Conservation (phyloP, 2,329 filamentous ascomycete genomes). For the Epichloe uncinata region DNA sequence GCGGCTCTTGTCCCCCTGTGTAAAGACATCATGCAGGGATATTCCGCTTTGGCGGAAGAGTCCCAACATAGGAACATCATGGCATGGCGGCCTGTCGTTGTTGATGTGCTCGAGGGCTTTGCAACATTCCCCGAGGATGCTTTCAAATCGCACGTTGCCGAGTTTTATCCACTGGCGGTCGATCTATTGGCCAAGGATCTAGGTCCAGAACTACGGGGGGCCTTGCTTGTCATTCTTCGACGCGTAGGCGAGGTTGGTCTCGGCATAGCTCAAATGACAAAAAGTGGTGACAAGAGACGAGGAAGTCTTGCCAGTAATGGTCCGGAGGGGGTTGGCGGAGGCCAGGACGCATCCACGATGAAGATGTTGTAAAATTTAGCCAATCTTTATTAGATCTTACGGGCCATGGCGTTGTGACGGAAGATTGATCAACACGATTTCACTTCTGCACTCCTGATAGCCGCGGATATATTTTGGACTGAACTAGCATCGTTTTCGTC, state of each 20-base stretch:
- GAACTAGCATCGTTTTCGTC: no score
- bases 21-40: constrained; percentile 82
- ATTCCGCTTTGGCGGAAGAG: constrained; percentile 80
- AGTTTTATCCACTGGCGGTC: constrained; percentile 77
- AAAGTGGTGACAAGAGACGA: constrained; percentile 20
- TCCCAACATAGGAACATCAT: constrained; percentile 94
- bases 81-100: constrained; percentile 93
- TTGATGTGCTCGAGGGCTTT: constrained; percentile 92
- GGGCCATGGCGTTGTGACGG: constrained; percentile 17
- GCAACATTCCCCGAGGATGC: constrained; percentile 67
- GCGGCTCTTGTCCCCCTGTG: constrained; percentile 80
- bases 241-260: constrained; percentile 69
- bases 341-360: constrained; percentile 21
- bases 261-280: constrained; percentile 39
- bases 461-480: no score
- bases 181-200: constrained; percentile 76
- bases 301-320: constrained; percentile 27
- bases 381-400: constrained; percentile 3
- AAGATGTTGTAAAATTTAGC: constrained; percentile 19
- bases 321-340: constrained; percentile 16
- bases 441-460: constrained; percentile 6
- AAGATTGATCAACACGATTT: constrained; percentile 11
- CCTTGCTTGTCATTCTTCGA: constrained; percentile 63
- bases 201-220: constrained; percentile 59
- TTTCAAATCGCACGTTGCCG: constrained; percentile 65